Base-by-base conservation (phyloP, 495 filamentous ascomycete genomes). In the Baudoinia panamericana region DNA sequence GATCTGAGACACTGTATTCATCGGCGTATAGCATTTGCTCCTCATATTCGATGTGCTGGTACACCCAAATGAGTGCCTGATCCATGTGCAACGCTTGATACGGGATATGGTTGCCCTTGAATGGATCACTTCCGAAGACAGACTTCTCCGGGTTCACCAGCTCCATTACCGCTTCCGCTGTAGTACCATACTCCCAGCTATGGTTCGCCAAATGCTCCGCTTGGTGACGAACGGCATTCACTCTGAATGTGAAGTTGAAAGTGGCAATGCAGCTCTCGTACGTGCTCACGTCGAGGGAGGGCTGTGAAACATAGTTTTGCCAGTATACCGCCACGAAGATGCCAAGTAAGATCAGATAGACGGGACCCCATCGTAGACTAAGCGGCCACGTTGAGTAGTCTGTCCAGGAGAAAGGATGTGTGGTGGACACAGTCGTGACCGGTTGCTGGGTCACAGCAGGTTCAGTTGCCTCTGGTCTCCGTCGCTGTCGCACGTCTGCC, bases 141-240 rank as follows among this genome's bases (percentile, higher is more conserved):
- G 64, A 59, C 6, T 57, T 42, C 10, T 53, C 50, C 15, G 64
- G 58, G 40, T 57, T 61, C 20, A 68, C 46, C 38, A 64, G 59
- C 48, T 72, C 68, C 2, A 68, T 48, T n/a, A 71, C 48, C 10
- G 68, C 64, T 51, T 71, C 57, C 11, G 63, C 51, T 23, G 64
- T 62, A 11, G 64, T 64, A 21, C 68, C 65, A 38, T 63, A 64
- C 44, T 69, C 66, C 66, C 66, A 69, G 43, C 58, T 63, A 41
- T 45, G 46, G 12, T 34, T 39, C 15, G 33, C 12, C n/a, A 44
- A 41, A 2, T 34, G 11, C 26, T 50, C 40, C 11, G 36, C 46
- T 20, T 50, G 40, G 8, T 30, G 33, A 25, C 34, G 32, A 2
- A 36, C 46, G 40, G 40, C 40, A 36, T 43, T 41, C 33, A 50